Base-by-base conservation (phyloP, 177 flowering plant genomes). In the Tripterygium wilfordii region DNA sequence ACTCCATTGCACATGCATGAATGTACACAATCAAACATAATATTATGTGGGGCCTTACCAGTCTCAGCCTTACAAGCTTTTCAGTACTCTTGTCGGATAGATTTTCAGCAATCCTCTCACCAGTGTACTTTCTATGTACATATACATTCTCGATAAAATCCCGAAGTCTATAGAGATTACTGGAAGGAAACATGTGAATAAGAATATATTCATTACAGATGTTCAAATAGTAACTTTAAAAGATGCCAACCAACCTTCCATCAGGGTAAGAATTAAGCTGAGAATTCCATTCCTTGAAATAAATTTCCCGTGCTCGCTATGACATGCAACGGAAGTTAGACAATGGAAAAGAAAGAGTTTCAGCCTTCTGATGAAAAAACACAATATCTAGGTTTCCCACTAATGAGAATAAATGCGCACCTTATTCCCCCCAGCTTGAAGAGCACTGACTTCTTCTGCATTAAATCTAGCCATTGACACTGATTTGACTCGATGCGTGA, bases 371-470 rank as follows among this genome's bases (percentile, higher is more conserved):
- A 17, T 2, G 18, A 38, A 38, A 17, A 5, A 36, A 36, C 12
- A 15, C 7, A 13, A 19, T 4, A 9, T 33, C 3, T 0, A 20
- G 10, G 19, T 19, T 3, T 19, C 21, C 18, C 14, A 25, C 20
- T 22, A 21, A 10, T 7, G 21, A 31, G 12, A 17, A 17, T 24
- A 29, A 8, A 52, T 39, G 9, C 40, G n/a, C 15, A 74, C 79
- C 73, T 74, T 69, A 54, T 74, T 74, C 38, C 79, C 79, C 17
- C 62, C 76, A 1, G 74, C 74, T 42, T 67, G 76, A 56, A 74
- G 79, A 32, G 76, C 66, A 53, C 28, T 49, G 13, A 74, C 72
- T 61, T 74, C 78, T 61, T 70, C 76, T 30, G 54, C 40, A 18
- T 49, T 55, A 35, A 70, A 70, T 42, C 65, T 74, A 12, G 79